Percentiles rank a stretch among this genome's conserved stretches.
phyloP scores from a whole-genome alignment of 2,329 filamentous ascomycete genomes.

The Neofusicoccum cordaticola region DNA sequence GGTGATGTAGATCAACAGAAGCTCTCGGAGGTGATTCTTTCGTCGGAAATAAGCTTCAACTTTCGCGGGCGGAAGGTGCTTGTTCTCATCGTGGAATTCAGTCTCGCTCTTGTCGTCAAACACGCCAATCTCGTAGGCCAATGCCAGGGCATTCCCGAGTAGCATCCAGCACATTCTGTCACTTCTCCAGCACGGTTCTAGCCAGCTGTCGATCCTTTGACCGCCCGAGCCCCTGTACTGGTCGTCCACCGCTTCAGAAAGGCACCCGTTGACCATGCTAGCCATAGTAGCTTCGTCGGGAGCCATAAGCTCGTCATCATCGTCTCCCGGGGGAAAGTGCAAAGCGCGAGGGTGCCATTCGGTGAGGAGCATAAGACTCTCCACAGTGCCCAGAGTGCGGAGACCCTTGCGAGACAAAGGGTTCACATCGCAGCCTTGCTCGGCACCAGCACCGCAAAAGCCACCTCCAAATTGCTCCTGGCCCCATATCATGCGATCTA shows the following conservation, averaged over 20 bases:
- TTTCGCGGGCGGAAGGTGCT: slow-evolving; percentile 46
- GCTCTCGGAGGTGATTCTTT: slow-evolving; percentile 75
- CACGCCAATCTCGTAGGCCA: slow-evolving; percentile 91
- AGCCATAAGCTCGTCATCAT: slow-evolving; percentile 62
- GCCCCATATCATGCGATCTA: slow-evolving; percentile 90
- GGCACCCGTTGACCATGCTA: slow-evolving; percentile 18
- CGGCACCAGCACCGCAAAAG: slow-evolving; percentile 70
- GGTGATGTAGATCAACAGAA: slow-evolving; percentile 86
- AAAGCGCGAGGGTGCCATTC: slow-evolving; percentile 96
- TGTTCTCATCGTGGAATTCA: slow-evolving; percentile 45
- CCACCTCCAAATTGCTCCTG: slow-evolving; percentile 93
- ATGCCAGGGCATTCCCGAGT: slow-evolving; percentile 81
- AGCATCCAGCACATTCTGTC: slow-evolving; percentile 99
- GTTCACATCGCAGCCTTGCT: slow-evolving; percentile 65
- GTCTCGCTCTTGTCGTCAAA: slow-evolving; percentile 85
- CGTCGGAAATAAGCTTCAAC: slow-evolving; percentile 75
- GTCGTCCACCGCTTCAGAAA: slow-evolving; percentile 5
- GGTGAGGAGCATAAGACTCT: slow-evolving; percentile 88
- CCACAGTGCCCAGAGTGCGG: slow-evolving; percentile 86
- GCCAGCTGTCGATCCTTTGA: slow-evolving; percentile 87
- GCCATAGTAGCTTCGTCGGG: slow-evolving; percentile 54
- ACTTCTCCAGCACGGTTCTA: slow-evolving; percentile 87
- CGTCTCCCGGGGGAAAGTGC: slow-evolving; percentile 78
- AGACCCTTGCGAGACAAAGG: slow-evolving; percentile 63
- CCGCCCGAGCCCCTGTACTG: slow-evolving; percentile 64